Base-by-base conservation (phyloP, 225 moss, liverwort and hornwort genomes). In the Bryoerythrophyllum caledonicum region DNA sequence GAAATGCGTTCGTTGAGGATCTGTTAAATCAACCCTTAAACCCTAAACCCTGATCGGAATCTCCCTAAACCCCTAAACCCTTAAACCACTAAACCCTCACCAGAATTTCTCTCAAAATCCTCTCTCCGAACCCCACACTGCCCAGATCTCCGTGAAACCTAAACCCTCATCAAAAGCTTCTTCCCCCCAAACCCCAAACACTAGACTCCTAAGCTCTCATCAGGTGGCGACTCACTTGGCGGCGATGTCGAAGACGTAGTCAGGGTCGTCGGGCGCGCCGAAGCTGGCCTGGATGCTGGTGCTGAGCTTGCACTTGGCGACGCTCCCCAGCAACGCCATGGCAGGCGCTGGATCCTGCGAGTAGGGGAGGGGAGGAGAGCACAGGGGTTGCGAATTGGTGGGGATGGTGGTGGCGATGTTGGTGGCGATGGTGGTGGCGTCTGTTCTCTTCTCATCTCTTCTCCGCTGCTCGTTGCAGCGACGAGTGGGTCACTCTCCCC, bases 211-310 rank as follows among this genome's bases (percentile, higher is more conserved):
- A n/a, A n/a, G n/a, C 44, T 10, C 40, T 10, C 40, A 44, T 38
- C 38, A 40, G 1, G 0, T 14, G 14, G 43, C 13, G 44, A 83
- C 92, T 87, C 71, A 94, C 94, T 96, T 92, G 68, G 85, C 88
- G 30, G 82, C 82, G 12, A 96, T 90, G 20, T 94, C 91, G 7
- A 96, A 94, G 1, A 96, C 86, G 60, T 94, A 96, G 69, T 92
- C 92, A 3, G 94, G 94, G 73, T 94, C 88, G 63, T 88, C 92
- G 17, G 94, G 91, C 17, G 52, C 71, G 53, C 96, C 96, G 63
- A 96, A 96, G 79, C 96, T 96, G 58, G 96, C 78, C 87, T 96
- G 94, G 52, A 94, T 94, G 78, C 84, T 85, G 55, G 94, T 91
- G 70, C 85, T 89, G 25, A 96, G 81, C 83, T 71, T 89, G 79